Evolutionary conservation across 2,329 filamentous ascomycete genomes (phyloP).

Genomic region (Fusarium abutilonis): DNA sequence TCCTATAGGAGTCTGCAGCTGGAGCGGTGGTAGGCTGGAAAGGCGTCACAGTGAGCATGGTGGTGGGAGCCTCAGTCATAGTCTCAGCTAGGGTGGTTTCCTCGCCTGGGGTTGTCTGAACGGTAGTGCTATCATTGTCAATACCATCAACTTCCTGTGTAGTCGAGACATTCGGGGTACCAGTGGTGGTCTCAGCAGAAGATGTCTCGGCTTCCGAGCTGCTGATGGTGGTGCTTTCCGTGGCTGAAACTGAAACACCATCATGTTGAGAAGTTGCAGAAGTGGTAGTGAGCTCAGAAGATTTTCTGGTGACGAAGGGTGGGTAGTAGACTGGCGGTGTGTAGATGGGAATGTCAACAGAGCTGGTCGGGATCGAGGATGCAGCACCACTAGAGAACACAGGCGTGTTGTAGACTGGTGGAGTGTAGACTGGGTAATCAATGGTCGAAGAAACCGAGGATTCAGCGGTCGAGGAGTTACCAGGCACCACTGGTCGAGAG

Average conservation of each 20-base stretch:
- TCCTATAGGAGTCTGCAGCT: not conserved
- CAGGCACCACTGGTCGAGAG: not conserved
- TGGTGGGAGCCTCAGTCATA: not conserved
- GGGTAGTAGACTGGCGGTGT: conserved; percentile 21
- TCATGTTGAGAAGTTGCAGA: conserved; percentile 2
- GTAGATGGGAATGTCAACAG: conserved; percentile 15
- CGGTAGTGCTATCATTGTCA: not conserved
- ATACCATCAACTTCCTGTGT: not conserved
- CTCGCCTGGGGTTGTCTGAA: not conserved
- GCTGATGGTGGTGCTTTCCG: conserved; percentile 9
- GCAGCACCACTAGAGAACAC: not conserved
- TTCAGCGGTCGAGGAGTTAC: conserved; percentile 10
- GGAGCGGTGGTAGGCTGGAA: conserved; percentile 12
- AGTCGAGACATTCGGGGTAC: not conserved
- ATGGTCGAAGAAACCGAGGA: conserved; percentile 3
- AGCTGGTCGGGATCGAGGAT: not conserved
- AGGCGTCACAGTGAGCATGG: conserved; percentile 17
- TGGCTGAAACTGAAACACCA: not conserved
- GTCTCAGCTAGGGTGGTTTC: conserved; percentile 3
- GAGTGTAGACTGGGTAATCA: conserved; percentile 10
- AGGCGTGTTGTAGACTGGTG: conserved; percentile 26
- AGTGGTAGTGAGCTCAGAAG: conserved; percentile 6
- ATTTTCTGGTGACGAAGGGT: conserved; percentile 13
- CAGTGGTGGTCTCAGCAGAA: conserved; percentile 11
- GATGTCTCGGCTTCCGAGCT: conserved; percentile 9